Conservation (phyloP, 306 rosid genomes). For the Delonix regia region DNA sequence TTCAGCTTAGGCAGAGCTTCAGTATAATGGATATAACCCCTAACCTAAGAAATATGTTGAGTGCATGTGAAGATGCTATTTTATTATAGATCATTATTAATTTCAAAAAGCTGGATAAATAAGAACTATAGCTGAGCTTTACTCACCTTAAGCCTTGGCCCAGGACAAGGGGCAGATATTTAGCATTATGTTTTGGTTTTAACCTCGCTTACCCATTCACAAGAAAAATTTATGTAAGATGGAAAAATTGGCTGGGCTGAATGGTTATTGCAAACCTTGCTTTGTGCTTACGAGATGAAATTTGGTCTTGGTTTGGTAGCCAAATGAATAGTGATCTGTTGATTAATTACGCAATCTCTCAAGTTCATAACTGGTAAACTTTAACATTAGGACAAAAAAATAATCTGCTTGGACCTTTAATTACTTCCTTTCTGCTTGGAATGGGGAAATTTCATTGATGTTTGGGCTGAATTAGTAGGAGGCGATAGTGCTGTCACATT, state of each 20-base stretch:
- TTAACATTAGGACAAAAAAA: background rate
- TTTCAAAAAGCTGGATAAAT: background rate
- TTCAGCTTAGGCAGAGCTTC: background rate
- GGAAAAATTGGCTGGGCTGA: background rate
- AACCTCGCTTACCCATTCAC: slow-evolving; percentile 2
- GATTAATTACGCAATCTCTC: background rate
- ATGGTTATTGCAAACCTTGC: background rate
- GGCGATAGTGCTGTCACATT: slow-evolving; percentile 8
- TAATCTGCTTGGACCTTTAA: background rate
- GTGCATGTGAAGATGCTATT: background rate
- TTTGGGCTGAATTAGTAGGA: slow-evolving; percentile 17
- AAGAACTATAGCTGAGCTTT: background rate
- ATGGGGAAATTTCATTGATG: background rate
- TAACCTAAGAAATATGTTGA: slow-evolving; percentile 13
- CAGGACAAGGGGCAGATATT: background rate
- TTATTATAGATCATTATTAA: background rate
- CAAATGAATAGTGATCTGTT: slow-evolving; percentile 3
- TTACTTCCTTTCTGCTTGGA: background rate
- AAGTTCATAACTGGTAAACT: background rate
- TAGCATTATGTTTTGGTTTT: slow-evolving; percentile 4
- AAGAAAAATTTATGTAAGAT: slow-evolving; percentile 1
- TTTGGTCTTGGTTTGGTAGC: slow-evolving; percentile 3
- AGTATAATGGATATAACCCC: background rate
- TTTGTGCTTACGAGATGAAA: background rate
- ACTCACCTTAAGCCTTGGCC: background rate